Base-by-base conservation (phyloP, 2,329 filamentous ascomycete species). In the Westerdykella aurantiaca region DNA sequence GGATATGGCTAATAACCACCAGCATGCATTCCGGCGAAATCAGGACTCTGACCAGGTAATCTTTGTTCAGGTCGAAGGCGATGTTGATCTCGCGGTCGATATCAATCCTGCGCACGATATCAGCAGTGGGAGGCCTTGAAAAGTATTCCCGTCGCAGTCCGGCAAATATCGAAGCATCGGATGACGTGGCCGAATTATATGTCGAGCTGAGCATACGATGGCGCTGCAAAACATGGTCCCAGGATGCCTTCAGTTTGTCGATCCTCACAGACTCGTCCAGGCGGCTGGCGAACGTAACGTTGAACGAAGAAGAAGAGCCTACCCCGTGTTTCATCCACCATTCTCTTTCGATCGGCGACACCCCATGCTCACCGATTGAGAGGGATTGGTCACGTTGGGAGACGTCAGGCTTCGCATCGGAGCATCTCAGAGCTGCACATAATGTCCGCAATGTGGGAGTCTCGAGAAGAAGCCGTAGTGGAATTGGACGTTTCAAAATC, bases 1-100 rank as follows among this genome's bases (percentile, higher is more conserved):
- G 54, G 38, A 69, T 66, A 42, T 69, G 66, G 23, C 54, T 59
- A 35, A 55, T 40, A 2, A 56, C 42, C 14, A 61, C 47, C 4
- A 64, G 29, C 2, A 69, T 38, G 1, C 43, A 37, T 6, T 49
- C 38, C 14, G 34, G 22, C 1, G 59, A 52, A 9, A 66, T 43
- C 12, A 56, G 21, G 6, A 65, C 57, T 13, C 60, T 55, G 34
- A 68, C 52, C 1, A 52, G 55, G 18, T 52, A 37, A 6, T 48
- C 47, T 11, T 39, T 42, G 1, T 41, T 35, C 7, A 67, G 43
- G 31, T 56, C 18, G 42, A 68, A 66, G 2, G 51, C 51, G 5
- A n/a, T 17, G 38, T 49, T 50, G 25, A 42, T 31, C 18, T 43
- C 43, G 7, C 10, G 6, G 4, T 9, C 5, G 11, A 47, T 31